A percentile compares a stretch with the other conserved stretches of the same genome.
phyloP scores from a whole-genome alignment of 2,329 filamentous ascomycete genomes.

The Septoria linicola region DNA sequence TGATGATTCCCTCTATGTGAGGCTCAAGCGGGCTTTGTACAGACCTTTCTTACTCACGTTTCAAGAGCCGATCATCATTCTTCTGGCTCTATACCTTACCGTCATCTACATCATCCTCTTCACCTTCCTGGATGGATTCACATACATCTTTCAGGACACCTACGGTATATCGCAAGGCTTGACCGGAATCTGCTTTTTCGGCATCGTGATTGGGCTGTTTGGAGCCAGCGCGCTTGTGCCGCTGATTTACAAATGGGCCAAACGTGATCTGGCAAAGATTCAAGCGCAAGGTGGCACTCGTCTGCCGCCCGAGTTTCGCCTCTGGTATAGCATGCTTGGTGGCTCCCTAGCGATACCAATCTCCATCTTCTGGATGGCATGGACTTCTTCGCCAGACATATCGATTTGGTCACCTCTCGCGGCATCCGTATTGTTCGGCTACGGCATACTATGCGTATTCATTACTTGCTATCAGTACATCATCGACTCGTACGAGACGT shows the following conservation, averaged over 20 bases:
- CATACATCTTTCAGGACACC: conserved; percentile 53
- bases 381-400: conserved; percentile 48
- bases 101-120: conserved; percentile 56
- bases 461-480: conserved; percentile 58
- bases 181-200: conserved; percentile 22
- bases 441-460: conserved; percentile 52
- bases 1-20: conserved; percentile 40
- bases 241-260: conserved; percentile 25
- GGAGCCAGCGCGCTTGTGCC: conserved; percentile 21
- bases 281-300: conserved; percentile 40
- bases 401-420: conserved; percentile 54
- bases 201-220: conserved; percentile 22
- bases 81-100: conserved; percentile 53
- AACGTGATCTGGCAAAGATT: conserved; percentile 44
- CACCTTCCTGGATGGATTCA: conserved; percentile 55
- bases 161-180: conserved; percentile 44
- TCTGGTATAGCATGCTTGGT: conserved; percentile 54
- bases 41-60: conserved; percentile 46
- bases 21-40: conserved; percentile 41
- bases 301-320: conserved; percentile 54
- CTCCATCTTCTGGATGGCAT: conserved; percentile 59
- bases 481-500: conserved; percentile 57
- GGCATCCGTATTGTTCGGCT: conserved; percentile 55
- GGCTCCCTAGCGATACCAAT: conserved; percentile 51
- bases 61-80: conserved; percentile 40